Evolutionary conservation across 2,329 filamentous ascomycete genomes (phyloP), one percentile per base, ranked within the genome.

Genomic region (Botrytis galanthina): DNA sequence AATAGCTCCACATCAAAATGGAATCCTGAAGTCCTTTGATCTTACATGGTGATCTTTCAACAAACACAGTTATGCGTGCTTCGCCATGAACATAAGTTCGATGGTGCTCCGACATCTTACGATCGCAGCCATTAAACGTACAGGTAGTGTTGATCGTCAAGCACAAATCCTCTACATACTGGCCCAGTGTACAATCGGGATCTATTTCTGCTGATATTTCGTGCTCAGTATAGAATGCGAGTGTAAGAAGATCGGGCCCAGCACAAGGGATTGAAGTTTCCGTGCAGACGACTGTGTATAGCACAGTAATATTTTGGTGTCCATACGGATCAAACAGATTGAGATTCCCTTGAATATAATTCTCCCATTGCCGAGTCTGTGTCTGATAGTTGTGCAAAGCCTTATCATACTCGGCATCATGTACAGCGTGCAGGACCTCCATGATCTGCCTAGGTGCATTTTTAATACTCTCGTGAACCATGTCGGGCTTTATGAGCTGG

Each of bases 1-100:
- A 99, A 78, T 92, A 94, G 77, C 94, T 98, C 97, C 97, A 99
- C 94, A 99, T 98, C 73, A 95, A 88, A 73, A 99, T 97, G 4
- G 91, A 92, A 76, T 93, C 89, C 81, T 89, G 87, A 82, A 91
- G 83, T 1, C 89, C 87, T 74, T 88, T 87, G 75, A 92, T 84
- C 76, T 91, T 90, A 51, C 89, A 87, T 62, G 91, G 86, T 75
- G 90, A 91, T 46, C 90, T 91, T 80, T 97, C 93, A 26, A 98
- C 91, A 77, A 97, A 93, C 16, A 98, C 90, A 12, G 94, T 97
- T 78, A 99, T 91, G 75, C 97, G 93, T 16, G 95, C 95, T 81
- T 97, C 93, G 42, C 96, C 97, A 79, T 99, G 96, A 1, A 99
- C 97, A 80, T 99, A 99, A 60, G 97, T 97, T 73, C 95, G 90